A percentile compares a stretch with the other conserved stretches of the same genome.
Evolutionary conservation across 768 basidiomycete species (phyloP).

Genomic region (Thelephora aurantiotincta): DNA sequence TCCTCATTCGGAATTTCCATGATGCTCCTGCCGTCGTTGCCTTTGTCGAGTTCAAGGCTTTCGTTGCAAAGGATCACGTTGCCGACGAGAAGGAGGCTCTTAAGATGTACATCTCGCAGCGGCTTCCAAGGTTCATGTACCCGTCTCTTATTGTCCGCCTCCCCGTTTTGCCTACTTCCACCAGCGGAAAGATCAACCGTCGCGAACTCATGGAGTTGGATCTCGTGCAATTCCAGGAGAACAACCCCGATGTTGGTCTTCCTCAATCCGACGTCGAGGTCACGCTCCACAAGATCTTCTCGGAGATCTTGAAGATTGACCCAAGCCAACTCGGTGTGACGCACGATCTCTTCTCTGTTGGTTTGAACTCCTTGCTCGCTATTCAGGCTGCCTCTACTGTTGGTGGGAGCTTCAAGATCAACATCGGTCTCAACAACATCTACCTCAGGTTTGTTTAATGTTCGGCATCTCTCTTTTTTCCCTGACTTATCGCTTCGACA

Average conservation of each 20-base stretch:
- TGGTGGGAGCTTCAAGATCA: constrained; percentile 16
- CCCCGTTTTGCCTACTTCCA: constrained; percentile 12
- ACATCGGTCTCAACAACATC: constrained; percentile 17
- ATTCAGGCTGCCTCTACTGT: constrained; percentile 17
- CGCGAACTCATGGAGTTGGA: constrained; percentile 16
- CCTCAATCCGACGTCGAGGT: constrained; percentile 15
- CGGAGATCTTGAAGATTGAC: constrained; percentile 12
- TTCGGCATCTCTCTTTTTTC: too few relatives aligned
- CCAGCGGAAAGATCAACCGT: constrained; percentile 17
- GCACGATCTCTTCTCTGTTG: constrained; percentile 19
- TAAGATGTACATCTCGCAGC: constrained; percentile 15
- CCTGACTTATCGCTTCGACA: constrained; percentile 1
- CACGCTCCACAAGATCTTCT: constrained; percentile 14
- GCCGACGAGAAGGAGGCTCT: constrained; percentile 8
- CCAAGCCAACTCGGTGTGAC: constrained; percentile 13
- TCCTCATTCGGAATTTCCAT: constrained; percentile 16
- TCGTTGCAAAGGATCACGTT: constrained; percentile 1
- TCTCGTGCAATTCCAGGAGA: constrained; percentile 12
- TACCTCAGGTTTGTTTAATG: constrained; percentile 12
- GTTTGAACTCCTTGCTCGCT: constrained; percentile 18
- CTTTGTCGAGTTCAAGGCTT: constrained; percentile 16
- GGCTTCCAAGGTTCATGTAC: constrained; percentile 19
- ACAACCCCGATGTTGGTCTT: constrained; percentile 13
- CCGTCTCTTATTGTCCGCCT: constrained; percentile 16
- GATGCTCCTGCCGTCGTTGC: constrained; percentile 17